Evolutionary conservation across 2,329 filamentous ascomycete genomes (phyloP).

Genomic region (Mariannaea elegans): DNA sequence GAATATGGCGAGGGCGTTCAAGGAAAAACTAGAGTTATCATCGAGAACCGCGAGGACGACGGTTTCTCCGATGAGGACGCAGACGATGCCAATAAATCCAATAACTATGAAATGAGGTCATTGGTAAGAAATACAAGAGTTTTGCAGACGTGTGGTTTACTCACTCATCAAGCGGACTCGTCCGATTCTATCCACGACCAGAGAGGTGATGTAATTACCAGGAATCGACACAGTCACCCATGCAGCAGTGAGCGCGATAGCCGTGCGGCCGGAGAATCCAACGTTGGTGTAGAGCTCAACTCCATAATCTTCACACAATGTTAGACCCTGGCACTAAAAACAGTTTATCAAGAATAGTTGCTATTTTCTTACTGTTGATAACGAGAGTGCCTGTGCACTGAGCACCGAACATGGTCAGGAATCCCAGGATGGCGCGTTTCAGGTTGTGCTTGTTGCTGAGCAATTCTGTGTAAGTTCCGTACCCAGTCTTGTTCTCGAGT

Average conservation of each 20-base stretch:
- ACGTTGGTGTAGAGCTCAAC: not conserved
- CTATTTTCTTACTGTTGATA: constrained; percentile 7
- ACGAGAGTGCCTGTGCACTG: not conserved
- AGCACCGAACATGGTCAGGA: constrained; percentile 1
- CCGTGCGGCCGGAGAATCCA: not conserved
- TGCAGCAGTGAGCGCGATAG: not conserved
- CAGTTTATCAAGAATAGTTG: not conserved
- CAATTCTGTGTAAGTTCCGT: not conserved
- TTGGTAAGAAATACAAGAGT: too few relatives aligned
- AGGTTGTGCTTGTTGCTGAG: not conserved
- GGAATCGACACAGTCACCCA: not conserved
- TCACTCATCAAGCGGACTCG: constrained; percentile 1
- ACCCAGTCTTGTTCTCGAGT: not conserved
- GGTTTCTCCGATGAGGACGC: not conserved
- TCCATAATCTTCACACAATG: constrained; percentile 1
- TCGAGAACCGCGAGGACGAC: not conserved
- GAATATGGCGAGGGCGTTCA: not conserved
- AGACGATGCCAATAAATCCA: not conserved
- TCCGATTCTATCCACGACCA: constrained; percentile 1
- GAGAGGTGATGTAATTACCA: not conserved
- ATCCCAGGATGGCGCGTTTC: constrained; percentile 5
- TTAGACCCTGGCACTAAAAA: not conserved
- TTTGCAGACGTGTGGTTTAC: too few relatives aligned
- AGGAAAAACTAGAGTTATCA: not conserved
- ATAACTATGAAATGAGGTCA: not conserved